Conservation (phyloP, 495 filamentous ascomycete species). For the Podospora pseudocomata region DNA sequence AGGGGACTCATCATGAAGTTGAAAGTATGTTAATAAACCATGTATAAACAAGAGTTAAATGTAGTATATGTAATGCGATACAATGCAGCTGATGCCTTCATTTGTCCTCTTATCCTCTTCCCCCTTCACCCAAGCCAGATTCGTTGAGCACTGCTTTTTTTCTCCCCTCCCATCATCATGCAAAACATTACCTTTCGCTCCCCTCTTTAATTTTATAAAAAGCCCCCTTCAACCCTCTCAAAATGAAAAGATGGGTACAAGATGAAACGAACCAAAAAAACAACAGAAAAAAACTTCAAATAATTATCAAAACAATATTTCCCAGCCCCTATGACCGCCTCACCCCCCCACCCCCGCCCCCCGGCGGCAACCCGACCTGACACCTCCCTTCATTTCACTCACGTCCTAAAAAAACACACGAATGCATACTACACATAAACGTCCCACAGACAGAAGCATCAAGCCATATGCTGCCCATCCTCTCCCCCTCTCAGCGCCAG, state of each 20-base stretch:
- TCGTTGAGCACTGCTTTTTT: conserved; percentile 18
- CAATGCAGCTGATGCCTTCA: background rate
- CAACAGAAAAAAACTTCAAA: background rate
- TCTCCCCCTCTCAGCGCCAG: conserved; percentile 86
- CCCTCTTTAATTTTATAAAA: background rate
- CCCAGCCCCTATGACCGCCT: background rate
- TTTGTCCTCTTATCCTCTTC: conserved; percentile 30
- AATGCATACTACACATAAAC: background rate
- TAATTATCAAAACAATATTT: background rate
- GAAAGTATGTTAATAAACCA: background rate
- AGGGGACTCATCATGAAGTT: no score
- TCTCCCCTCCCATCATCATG: background rate
- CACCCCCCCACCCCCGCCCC: no score
- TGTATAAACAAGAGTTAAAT: background rate
- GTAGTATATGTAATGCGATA: background rate
- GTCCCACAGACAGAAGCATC: background rate
- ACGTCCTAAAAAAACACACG: background rate
- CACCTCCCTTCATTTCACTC: background rate
- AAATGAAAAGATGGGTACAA: background rate
- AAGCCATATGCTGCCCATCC: conserved; percentile 52
- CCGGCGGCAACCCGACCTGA: no score
- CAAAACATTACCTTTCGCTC: background rate
- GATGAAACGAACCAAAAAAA: background rate
- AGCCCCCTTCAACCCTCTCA: background rate
- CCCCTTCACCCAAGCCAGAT: conserved; percentile 75